Evolutionary conservation across 2,329 filamentous ascomycete genomes (phyloP).

Genomic region (Pseudogymnoascus sp.): DNA sequence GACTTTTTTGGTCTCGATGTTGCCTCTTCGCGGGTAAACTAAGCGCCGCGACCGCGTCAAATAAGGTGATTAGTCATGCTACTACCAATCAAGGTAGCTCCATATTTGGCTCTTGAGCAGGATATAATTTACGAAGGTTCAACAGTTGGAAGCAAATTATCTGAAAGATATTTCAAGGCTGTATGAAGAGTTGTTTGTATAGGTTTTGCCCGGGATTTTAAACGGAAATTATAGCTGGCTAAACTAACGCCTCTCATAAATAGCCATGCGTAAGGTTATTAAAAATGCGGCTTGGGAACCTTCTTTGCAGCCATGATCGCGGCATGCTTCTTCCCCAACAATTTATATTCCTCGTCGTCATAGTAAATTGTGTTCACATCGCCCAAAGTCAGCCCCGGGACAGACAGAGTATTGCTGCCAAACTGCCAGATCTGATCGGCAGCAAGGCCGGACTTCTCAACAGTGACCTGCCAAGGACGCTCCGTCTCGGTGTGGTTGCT

Average conservation of each 20-base stretch:
- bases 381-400: slow-evolving; percentile 14
- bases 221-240: neutral
- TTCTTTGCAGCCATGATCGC: slow-evolving; percentile 20
- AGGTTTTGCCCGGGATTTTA: too few species aligned
- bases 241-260: neutral
- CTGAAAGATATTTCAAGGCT: neutral
- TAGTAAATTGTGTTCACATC: slow-evolving; percentile 24
- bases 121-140: neutral
- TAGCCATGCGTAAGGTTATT: neutral
- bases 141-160: neutral
- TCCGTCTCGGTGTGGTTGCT: slow-evolving; percentile 20
- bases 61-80: neutral
- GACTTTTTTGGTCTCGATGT: neutral
- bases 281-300: neutral
- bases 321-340: slow-evolving; percentile 20
- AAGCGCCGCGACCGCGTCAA: neutral
- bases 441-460: slow-evolving; percentile 20
- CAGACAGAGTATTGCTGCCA: slow-evolving; percentile 18
- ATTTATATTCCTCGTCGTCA: slow-evolving; percentile 19
- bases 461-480: slow-evolving; percentile 22
- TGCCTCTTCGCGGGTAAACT: neutral
- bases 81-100: neutral
- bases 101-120: neutral
- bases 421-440: slow-evolving; percentile 26
- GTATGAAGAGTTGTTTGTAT: too few species aligned